Base-by-base conservation (phyloP, 768 basidiomycete species). In the Tylopilus cervinicoccineus region DNA sequence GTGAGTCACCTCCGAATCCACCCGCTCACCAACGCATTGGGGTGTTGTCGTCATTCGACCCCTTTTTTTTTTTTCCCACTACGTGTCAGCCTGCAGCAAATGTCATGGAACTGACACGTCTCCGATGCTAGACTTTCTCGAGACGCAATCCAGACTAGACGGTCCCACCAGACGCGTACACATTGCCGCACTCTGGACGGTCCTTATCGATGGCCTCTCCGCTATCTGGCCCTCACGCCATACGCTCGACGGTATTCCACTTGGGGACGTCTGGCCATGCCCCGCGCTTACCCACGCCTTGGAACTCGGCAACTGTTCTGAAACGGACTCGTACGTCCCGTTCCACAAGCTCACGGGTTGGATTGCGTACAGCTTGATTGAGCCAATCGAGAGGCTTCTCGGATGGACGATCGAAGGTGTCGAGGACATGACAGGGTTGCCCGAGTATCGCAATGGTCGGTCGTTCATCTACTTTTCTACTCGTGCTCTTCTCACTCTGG, bases 321-420 rank as follows among this genome's bases (percentile, higher is more conserved):
- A 81, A 16, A 84, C 82, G 39, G 84, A 84, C 44, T 76, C 83
- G 44, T 73, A 91, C 26, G 91, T 98, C 7, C 88, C 93, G 0
- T 98, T 98, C 75, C 95, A 97, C 72, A 98, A 99, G 66, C 76
- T 99, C 40, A 92, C 90, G 0, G 86, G 88, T 52, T 99, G 95
- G 95, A 76, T 91, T 47, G 86, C 93, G 8, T 95, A 96, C 65
- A 88, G 85, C 56, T 74, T 99, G 17, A 73, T 96, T 28, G 87
- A 93, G 64, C 84, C 88, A 2, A 77, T 98, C 36, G 79, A 93
- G 65, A 80, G 76, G 54, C 70, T 84, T 2, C 73, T 93, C 7
- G 75, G 77, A 1, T 98, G 94, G 93, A 70, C 75, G 49, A 76
- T 97, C n/a, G 80, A 86, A 0, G 90, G 89, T 0, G 64, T 83